Conservation (phyloP, 2,329 filamentous ascomycete species). For the Paraphoma chrysanthemicola region DNA sequence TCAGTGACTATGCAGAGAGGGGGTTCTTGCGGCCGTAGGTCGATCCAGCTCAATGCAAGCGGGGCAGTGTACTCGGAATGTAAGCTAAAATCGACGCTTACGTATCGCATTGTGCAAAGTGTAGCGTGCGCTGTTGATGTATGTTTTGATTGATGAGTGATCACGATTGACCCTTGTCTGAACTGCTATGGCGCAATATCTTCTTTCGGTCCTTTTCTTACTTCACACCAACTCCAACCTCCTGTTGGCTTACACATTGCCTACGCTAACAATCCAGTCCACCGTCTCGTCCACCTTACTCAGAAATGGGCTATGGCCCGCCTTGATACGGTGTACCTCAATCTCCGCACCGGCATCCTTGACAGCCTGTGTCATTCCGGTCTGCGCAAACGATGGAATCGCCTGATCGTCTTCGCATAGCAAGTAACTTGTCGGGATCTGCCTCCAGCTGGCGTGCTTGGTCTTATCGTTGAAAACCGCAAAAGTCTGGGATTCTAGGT, state of each 20-base stretch:
- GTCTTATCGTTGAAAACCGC: slow-evolving; percentile 32
- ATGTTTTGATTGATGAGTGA: no score
- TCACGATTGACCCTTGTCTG: no score
- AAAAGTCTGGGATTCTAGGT: slow-evolving; percentile 31
- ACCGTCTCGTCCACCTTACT: slow-evolving; percentile 46
- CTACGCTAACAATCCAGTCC: slow-evolving; percentile 34
- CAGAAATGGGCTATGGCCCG: slow-evolving; percentile 53
- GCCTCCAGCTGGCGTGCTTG: slow-evolving; percentile 42
- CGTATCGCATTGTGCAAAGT: no score
- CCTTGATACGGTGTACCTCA: slow-evolving; percentile 40
- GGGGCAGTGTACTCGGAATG: no score
- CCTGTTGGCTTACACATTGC: slow-evolving; percentile 17
- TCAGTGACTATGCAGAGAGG: no score
- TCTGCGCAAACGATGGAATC: slow-evolving; percentile 39
- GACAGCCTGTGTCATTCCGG: slow-evolving; percentile 36
- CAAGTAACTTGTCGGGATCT: slow-evolving; percentile 47
- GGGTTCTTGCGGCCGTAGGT: no score
- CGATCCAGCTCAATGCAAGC: no score
- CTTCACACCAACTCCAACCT: neutral
- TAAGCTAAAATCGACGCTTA: no score
- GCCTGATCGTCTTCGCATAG: slow-evolving; percentile 47
- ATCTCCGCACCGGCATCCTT: slow-evolving; percentile 36
- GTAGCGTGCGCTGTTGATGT: no score
- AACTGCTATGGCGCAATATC: no score
- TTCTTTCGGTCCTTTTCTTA: neutral